These are phyloP conservation scores for Leavenworthia alabamica DNA, from an alignment of 345 rosid genomes.

Conservation along the genomic window DNA sequence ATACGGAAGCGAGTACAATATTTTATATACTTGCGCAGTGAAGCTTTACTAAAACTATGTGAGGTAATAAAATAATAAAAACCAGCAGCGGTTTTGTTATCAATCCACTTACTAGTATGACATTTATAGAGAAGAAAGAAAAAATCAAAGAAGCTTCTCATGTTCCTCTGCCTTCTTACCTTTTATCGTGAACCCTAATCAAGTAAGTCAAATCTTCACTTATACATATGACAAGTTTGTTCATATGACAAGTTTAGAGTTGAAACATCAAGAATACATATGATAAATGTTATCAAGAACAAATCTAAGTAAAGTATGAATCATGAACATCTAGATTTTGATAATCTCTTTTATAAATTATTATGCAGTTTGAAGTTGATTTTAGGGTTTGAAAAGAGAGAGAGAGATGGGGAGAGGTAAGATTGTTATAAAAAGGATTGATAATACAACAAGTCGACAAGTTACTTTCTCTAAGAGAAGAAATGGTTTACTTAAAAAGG, in stretches of 20 bases:
- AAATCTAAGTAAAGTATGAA: background rate
- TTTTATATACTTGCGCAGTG: background rate
- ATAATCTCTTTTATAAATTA: background rate
- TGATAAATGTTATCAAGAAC: background rate
- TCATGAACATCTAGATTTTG: conserved; percentile 7
- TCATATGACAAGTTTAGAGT: too few relatives aligned
- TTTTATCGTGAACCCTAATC: conserved; percentile 23
- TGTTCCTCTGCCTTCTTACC: conserved; percentile 17
- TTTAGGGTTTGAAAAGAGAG: background rate
- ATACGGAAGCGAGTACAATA: conserved; percentile 1
- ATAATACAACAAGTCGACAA: conserved; percentile 34
- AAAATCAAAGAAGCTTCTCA: conserved; percentile 16
- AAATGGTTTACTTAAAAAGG: conserved; percentile 32
- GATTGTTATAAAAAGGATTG: conserved; percentile 29
- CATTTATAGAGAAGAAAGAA: background rate
- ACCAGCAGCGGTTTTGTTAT: conserved; percentile 33
- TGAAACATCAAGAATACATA: too few relatives aligned
- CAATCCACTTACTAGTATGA: conserved; percentile 19
- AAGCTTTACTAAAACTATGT: background rate
- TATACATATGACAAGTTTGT: too few relatives aligned
- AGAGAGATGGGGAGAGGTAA: conserved; percentile 35
- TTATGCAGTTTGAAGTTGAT: background rate
- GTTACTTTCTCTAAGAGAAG: conserved; percentile 36
- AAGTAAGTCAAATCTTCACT: conserved; percentile 27
- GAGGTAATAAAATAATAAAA: conserved; percentile 6